A percentile compares a stretch with the other conserved stretches of the same genome.
Conservation (phyloP, 148 eudicot species). For the Spergularia bocconei region DNA sequence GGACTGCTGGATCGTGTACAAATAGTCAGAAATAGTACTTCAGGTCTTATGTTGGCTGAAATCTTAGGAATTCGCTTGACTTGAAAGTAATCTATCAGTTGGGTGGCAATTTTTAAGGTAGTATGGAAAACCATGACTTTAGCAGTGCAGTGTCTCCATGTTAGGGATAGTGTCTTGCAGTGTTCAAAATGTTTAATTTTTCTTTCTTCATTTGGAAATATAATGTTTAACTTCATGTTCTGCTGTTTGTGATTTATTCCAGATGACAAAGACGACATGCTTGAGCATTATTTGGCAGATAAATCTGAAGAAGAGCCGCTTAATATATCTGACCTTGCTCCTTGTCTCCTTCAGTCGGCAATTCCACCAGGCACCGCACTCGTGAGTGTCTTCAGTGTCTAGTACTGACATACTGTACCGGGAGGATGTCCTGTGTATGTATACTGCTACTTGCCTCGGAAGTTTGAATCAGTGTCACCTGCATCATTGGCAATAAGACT, state of each 20-base stretch:
- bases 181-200: no score
- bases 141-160: no score
- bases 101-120: no score
- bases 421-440: not conserved
- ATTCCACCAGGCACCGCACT: slow-evolving; percentile 1
- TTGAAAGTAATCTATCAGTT: no score
- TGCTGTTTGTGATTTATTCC: slow-evolving; percentile 13
- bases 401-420: not conserved
- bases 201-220: no score
- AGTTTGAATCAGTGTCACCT: not conserved
- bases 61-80: no score
- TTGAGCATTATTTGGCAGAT: slow-evolving; percentile 85
- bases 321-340: not conserved
- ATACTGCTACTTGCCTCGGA: not conserved
- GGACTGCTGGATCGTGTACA: not conserved
- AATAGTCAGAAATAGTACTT: no score
- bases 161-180: no score
- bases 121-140: no score
- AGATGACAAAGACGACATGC: slow-evolving; percentile 96
- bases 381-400: not conserved
- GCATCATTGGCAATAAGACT: no score
- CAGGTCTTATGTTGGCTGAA: no score
- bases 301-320: slow-evolving; percentile 42
- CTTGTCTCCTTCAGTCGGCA: slow-evolving; percentile 3
- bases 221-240: not conserved